phyloP scores from a whole-genome alignment of 1,139 yeast genomes.

The Candida sanyaensis region DNA sequence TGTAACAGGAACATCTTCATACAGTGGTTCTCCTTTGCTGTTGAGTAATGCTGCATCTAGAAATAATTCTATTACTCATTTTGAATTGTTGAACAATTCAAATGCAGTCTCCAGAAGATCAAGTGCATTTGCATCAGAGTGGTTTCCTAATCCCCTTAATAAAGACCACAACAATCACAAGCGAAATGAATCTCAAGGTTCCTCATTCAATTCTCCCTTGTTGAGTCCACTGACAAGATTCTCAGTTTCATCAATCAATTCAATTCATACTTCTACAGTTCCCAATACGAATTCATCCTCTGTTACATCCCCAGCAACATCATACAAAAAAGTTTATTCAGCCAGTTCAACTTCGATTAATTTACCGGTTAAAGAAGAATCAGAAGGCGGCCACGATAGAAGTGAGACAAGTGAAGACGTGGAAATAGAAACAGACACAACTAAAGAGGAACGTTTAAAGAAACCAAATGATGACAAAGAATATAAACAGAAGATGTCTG shows the following conservation, averaged over 20 bases:
- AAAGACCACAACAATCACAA: constrained; percentile 19
- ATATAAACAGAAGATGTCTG: constrained; percentile 10
- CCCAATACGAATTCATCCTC: constrained; percentile 6
- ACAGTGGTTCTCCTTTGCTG: constrained; percentile 33
- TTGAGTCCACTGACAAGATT: constrained; percentile 30
- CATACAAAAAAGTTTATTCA: constrained; percentile 10
- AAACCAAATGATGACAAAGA: neutral
- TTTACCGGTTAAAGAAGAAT: constrained; percentile 10
- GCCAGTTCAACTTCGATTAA: constrained; percentile 11
- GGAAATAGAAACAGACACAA: neutral
- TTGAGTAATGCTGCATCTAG: constrained; percentile 32
- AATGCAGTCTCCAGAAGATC: constrained; percentile 30
- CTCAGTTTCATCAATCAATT: constrained; percentile 28
- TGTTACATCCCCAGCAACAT: constrained; percentile 9
- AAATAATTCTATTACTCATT: constrained; percentile 38
- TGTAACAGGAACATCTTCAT: constrained; percentile 28
- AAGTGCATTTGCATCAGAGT: constrained; percentile 42
- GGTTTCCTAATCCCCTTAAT: constrained; percentile 41
- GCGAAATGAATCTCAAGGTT: constrained; percentile 33
- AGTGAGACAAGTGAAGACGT: constrained; percentile 2
- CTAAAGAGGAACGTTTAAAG: neutral
- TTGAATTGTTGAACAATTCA: constrained; percentile 27
- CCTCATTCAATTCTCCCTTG: constrained; percentile 33
- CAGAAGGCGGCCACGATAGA: constrained; percentile 7
- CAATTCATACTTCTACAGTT: constrained; percentile 15